Evolutionary conservation across 441 rosid species (phyloP).

Genomic region (Aquilaria agallochum): DNA sequence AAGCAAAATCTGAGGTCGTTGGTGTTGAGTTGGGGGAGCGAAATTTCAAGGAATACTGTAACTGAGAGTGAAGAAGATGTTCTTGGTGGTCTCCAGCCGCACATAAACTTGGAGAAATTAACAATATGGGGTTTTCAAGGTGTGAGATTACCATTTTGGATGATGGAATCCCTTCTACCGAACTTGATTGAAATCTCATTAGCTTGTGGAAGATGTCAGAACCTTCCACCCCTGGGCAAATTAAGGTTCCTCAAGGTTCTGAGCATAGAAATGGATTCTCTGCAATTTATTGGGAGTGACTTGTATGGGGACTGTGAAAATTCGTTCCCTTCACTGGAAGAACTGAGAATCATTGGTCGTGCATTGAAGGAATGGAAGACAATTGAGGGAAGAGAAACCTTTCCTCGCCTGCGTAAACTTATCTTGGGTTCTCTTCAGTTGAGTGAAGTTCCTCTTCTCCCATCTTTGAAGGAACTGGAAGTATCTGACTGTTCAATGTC

Average conservation of each 20-base stretch:
- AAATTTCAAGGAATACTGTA: too few relatives aligned
- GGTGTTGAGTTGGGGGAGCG: too few relatives aligned
- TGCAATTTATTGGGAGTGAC: constrained; percentile 7
- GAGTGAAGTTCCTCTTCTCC: constrained; percentile 8
- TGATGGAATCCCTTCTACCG: constrained; percentile 11
- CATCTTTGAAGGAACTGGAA: background rate
- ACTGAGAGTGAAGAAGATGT: background rate
- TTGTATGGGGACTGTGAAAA: constrained; percentile 11
- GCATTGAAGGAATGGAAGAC: constrained; percentile 10
- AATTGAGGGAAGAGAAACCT: background rate
- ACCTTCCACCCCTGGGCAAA: constrained; percentile 20
- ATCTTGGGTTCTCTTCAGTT: background rate
- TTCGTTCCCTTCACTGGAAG: background rate
- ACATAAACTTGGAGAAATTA: constrained; percentile 10
- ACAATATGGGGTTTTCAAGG: background rate
- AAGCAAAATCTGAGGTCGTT: too few relatives aligned
- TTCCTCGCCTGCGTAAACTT: constrained; percentile 4
- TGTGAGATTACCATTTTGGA: constrained; percentile 13
- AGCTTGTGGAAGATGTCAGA: constrained; percentile 3
- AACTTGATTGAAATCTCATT: constrained; percentile 16
- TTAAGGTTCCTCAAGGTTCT: constrained; percentile 10
- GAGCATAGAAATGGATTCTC: background rate
- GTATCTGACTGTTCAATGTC: background rate
- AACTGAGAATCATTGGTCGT: too few relatives aligned
- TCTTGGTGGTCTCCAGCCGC: constrained; percentile 15